A percentile compares a stretch with the other conserved stretches of the same genome.
These are phyloP conservation scores for Glarea lozoyensis DNA, from an alignment of 495 filamentous ascomycete genomes.

Conservation along the genomic window DNA sequence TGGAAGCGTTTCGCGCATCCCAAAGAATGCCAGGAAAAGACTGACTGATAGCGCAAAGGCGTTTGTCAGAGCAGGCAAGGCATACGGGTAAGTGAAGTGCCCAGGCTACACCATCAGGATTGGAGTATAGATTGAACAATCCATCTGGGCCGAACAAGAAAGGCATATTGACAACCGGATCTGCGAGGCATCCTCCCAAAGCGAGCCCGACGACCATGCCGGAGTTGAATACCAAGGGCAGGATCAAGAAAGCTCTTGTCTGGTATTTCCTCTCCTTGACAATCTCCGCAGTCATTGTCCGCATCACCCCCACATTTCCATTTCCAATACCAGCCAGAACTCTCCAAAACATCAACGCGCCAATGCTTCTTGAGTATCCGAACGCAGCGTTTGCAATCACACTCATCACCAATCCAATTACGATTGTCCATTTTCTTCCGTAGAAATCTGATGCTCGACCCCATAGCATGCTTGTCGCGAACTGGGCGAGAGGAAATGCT, in stretches of 20 bases:
- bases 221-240: slow-evolving; percentile 72
- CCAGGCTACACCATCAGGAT: slow-evolving; percentile 44
- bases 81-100: slow-evolving; percentile 62
- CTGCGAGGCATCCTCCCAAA: slow-evolving; percentile 51
- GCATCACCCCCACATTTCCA: slow-evolving; percentile 71
- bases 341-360: slow-evolving; percentile 58
- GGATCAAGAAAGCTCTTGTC: slow-evolving; percentile 65
- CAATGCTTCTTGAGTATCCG: slow-evolving; percentile 62
- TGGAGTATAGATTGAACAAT: slow-evolving; percentile 22
- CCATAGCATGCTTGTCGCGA: slow-evolving; percentile 68
- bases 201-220: slow-evolving; percentile 53
- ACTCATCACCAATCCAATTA: slow-evolving; percentile 61
- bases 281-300: slow-evolving; percentile 70
- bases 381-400: slow-evolving; percentile 63
- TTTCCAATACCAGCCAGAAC: slow-evolving; percentile 61
- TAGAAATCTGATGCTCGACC: slow-evolving; percentile 60
- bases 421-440: slow-evolving; percentile 66
- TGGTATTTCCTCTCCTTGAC: slow-evolving; percentile 56
- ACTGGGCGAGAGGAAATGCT: slow-evolving; percentile 62
- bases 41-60: slow-evolving; percentile 52
- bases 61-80: slow-evolving; percentile 66
- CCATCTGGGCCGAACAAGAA: slow-evolving; percentile 50
- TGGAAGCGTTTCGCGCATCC: slow-evolving; percentile 53
- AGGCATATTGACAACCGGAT: slow-evolving; percentile 58
- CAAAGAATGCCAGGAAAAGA: slow-evolving; percentile 47